Evolutionary conservation across 768 basidiomycete genomes (phyloP), one percentile per base, ranked within the genome.

Genomic region (Xerocomellus intermedius): DNA sequence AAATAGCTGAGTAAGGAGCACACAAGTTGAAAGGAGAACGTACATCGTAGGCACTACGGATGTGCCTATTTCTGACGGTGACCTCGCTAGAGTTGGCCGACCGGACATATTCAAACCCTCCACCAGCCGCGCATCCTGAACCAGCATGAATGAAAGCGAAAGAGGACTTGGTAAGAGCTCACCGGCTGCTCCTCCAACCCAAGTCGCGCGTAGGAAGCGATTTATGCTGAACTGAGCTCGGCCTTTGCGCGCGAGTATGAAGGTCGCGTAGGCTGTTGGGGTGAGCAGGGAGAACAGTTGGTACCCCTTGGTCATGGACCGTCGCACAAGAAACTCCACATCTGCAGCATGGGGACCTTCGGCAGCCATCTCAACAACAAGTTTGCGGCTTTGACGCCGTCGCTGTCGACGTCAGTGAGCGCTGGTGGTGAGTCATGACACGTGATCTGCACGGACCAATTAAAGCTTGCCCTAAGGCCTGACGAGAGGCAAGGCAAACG

Each of bases 301-400:
- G 65, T 89, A 91, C 28, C 87, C 87, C 62, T 82, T 79, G 30
- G 73, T 79, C 80, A 84, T 82, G 41, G 83, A 77, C 52, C 83
- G 78, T 42, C 86, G 82, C 41, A 87, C 80, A 32, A 89, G 80
- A 65, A 80, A 83, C 57, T 85, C 79, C n/a, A 77, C 79, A 60
- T 89, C 87, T 19, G 79, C 82, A 41, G 75, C 69, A 59, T 79
- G 79, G 14, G 51, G 2, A 16, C 54, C 42, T 37, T 58, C 48
- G 21, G 36, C 47, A 19, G 59, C 53, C 65, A 69, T 70, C 50
- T 56, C 39, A 32, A 52, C 33, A 22, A 16, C 35, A 35, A 37
- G 13, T 24, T 9, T 8, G 17, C n/a, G 7, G 5, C 14, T 43
- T 37, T 36, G 48, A 38, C 53, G 58, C 7, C 46, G 60, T 55